Base-by-base conservation (phyloP, 805 yeast species). In the Cyberlindnera samutprakarnensis region DNA sequence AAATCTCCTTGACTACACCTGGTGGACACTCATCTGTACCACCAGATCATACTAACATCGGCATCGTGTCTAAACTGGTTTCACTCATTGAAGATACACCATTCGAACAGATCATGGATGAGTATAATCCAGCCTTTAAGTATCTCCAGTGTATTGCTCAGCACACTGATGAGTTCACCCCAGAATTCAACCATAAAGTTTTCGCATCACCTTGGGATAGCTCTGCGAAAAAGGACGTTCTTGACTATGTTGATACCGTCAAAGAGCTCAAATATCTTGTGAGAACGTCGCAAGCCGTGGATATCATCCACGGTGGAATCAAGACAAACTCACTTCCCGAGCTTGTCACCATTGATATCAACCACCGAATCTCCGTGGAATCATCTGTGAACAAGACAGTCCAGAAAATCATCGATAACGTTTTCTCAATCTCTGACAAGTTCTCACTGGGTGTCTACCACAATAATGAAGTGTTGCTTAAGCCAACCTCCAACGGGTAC, bases 11-110 rank as follows among this genome's bases (percentile, higher is more conserved):
- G 26, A 57, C 59, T 14, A 75, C 83, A 16, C 72, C 75, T 11
- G 88, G 88, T 21, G 90, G 88, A 4, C 88, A 80, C 46, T 72
- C 86, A 0, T 75, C 84, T 7, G 53, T 68, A 14, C 87, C 88
- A 1, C 86, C 85, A 1, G 73, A 67, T 29, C 86, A 81, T 52
- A 79, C 88, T 2, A 68, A 78, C 12, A 79, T 83, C 53, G 92
- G 88, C 2, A 62, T 81, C 11, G 53, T 74, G 32, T 62, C 82
- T 2, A 72, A 75, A 39, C 59, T 80, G 35, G 57, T 76, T n/a
- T 48, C 57, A 9, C 44, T 51, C 24, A 64, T 81, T 28, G 90
- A 83, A 51, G 54, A 57, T 17, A 68, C 68, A 34, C 77, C 74
- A 10, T 77, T 61, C 46, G 50, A 57, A 14, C 62, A 77, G 1